Conservation (phyloP, 208 protist species). For the Porcisia deanei region DNA sequence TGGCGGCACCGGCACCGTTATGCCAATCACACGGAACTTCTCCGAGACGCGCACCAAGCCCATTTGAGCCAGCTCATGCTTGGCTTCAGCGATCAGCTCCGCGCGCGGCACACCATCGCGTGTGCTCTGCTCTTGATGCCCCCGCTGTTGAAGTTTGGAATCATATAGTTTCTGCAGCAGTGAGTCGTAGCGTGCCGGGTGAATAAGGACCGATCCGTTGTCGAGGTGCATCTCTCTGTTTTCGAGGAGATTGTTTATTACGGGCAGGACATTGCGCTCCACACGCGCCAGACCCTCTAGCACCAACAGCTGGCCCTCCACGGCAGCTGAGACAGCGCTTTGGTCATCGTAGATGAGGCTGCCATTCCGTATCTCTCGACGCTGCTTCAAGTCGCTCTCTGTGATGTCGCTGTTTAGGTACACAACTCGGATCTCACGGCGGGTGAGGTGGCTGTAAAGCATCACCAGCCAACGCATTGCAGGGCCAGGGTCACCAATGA, state of each 20-base stretch:
- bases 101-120: neutral
- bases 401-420: conserved; percentile 94
- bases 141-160: conserved; percentile 17
- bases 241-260: conserved; percentile 96
- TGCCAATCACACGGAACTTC: conserved; percentile 93
- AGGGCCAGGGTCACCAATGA: conserved; percentile 92
- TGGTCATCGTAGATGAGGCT: conserved; percentile 93
- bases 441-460: conserved; percentile 68
- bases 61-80: conserved; percentile 61
- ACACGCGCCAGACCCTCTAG: conserved; percentile 95
- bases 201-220: conserved; percentile 92
- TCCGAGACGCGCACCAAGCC: conserved; percentile 89
- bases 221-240: conserved; percentile 97
- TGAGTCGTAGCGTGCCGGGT: conserved; percentile 87
- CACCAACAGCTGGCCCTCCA: conserved; percentile 91
- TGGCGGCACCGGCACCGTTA: conserved; percentile 92
- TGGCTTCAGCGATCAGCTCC: conserved; percentile 34
- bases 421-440: conserved; percentile 88
- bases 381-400: conserved; percentile 95
- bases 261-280: conserved; percentile 94
- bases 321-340: conserved; percentile 90
- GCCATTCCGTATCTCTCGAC: conserved; percentile 89
- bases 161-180: conserved; percentile 62
- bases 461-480: conserved; percentile 86
- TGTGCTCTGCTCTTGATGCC: neutral